These are phyloP conservation scores for Cladosporium halotolerans DNA, from an alignment of 2,329 filamentous ascomycete species.

Conservation along the genomic window DNA sequence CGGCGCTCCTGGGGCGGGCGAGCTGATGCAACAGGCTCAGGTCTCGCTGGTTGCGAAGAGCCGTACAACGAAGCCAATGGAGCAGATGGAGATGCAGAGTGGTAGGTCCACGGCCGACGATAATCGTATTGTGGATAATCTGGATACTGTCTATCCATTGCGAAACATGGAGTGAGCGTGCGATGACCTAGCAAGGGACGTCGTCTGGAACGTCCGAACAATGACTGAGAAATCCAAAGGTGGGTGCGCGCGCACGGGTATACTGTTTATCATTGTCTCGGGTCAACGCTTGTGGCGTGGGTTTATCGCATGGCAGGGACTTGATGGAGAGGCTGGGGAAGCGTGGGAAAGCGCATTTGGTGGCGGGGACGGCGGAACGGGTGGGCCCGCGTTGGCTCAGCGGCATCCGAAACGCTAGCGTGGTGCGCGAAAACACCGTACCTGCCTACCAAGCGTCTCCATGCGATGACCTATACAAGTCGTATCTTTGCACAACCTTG, in stretches of 20 bases:
- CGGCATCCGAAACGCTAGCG: no score
- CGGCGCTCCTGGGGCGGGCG: not conserved
- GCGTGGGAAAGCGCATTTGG: no score
- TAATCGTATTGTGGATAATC: constrained; percentile 7
- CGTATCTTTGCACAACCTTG: no score
- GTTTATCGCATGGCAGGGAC: not conserved
- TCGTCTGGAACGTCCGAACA: not conserved
- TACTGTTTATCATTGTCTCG: not conserved
- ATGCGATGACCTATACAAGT: no score
- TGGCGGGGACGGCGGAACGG: no score
- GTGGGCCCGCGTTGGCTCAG: no score
- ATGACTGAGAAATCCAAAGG: not conserved
- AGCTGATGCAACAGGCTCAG: not conserved
- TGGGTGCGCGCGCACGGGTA: not conserved
- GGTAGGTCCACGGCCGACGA: constrained; percentile 6
- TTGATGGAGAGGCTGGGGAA: not conserved
- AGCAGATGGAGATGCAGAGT: constrained; percentile 1
- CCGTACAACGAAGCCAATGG: constrained; percentile 2
- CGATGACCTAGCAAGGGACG: not conserved
- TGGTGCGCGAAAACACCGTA: no score
- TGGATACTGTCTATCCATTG: constrained; percentile 10
- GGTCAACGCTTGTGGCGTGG: not conserved
- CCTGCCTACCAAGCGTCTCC: no score
- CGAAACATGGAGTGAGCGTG: constrained; percentile 4
- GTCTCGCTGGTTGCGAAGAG: not conserved